Evolutionary conservation across 805 yeast genomes (phyloP).

Genomic region (Priceomyces fermenticarens): DNA sequence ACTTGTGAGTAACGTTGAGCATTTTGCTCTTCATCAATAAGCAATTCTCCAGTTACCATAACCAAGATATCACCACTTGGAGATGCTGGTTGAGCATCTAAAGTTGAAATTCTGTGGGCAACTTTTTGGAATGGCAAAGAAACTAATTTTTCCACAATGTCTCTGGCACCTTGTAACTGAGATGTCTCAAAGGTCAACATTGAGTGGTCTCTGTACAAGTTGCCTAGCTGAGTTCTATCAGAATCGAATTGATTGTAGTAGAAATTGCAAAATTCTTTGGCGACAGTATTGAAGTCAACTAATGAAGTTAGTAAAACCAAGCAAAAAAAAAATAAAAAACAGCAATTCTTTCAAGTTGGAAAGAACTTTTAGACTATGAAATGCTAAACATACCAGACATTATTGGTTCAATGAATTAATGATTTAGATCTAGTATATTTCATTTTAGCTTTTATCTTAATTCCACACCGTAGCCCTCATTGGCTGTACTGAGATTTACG

Average conservation of each 20-base stretch:
- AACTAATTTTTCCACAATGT: constrained; percentile 86
- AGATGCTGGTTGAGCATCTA: constrained; percentile 97
- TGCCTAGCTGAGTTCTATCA: constrained; percentile 89
- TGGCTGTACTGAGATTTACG: constrained; percentile 2
- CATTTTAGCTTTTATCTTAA: too few relatives aligned
- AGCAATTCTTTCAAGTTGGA: neutral
- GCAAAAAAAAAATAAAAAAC: too few relatives aligned
- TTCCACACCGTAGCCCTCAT: neutral
- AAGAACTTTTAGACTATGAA: neutral
- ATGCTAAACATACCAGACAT: constrained; percentile 7
- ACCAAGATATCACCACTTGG: constrained; percentile 90
- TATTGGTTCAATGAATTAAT: neutral
- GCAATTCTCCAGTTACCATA: constrained; percentile 94
- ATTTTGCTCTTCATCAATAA: constrained; percentile 91
- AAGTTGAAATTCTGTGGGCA: constrained; percentile 86
- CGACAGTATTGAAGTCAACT: constrained; percentile 47
- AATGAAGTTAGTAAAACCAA: neutral
- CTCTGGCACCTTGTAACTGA: constrained; percentile 92
- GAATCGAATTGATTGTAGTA: constrained; percentile 94
- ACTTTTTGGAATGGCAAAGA: constrained; percentile 91
- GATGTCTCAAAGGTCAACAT: constrained; percentile 96
- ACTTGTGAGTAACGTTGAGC: constrained; percentile 97
- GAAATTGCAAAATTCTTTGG: constrained; percentile 84
- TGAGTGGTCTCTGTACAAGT: constrained; percentile 92
- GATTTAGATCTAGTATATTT: too few relatives aligned